phyloP scores from a whole-genome alignment of 2,329 filamentous ascomycete species.

The Calcarisporium arbuscula region DNA sequence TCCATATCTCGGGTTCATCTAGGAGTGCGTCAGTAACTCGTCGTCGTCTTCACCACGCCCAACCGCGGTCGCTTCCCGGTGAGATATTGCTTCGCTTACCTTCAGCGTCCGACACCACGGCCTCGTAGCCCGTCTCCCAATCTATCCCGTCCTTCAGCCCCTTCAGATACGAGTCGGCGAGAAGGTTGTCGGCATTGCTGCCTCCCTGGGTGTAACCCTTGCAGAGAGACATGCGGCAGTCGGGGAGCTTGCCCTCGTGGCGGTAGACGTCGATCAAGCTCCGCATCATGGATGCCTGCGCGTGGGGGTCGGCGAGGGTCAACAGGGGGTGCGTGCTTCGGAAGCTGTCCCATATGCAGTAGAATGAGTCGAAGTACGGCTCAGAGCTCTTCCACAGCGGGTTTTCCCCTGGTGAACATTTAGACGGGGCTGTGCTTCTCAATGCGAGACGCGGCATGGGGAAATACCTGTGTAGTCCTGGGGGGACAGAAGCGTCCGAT shows the following conservation, averaged over 20 bases:
- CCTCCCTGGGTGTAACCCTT: slow-evolving; percentile 74
- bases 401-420: slow-evolving; percentile 55
- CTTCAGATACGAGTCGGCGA: slow-evolving; percentile 68
- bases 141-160: slow-evolving; percentile 56
- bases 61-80: too few species aligned
- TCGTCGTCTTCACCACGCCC: slow-evolving; percentile 11
- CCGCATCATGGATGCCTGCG: slow-evolving; percentile 63
- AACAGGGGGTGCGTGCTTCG: slow-evolving; percentile 65
- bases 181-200: slow-evolving; percentile 66
- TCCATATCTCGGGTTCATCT: slow-evolving; percentile 54
- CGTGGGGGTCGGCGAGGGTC: slow-evolving; percentile 62
- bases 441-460: too few species aligned
- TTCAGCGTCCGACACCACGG: slow-evolving; percentile 68
- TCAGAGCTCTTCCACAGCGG: slow-evolving; percentile 63
- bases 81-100: slow-evolving; percentile 34
- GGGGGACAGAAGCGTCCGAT: slow-evolving; percentile 62
- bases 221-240: slow-evolving; percentile 71
- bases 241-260: slow-evolving; percentile 62
- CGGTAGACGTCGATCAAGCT: slow-evolving; percentile 67
- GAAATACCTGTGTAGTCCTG: slow-evolving; percentile 58
- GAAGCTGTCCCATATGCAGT: slow-evolving; percentile 69
- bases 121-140: slow-evolving; percentile 67
- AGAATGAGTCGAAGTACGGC: slow-evolving; percentile 67
- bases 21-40: neutral
- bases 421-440: too few species aligned